Conservation (phyloP, 345 rosid species). For the Salix arbutifolia region DNA sequence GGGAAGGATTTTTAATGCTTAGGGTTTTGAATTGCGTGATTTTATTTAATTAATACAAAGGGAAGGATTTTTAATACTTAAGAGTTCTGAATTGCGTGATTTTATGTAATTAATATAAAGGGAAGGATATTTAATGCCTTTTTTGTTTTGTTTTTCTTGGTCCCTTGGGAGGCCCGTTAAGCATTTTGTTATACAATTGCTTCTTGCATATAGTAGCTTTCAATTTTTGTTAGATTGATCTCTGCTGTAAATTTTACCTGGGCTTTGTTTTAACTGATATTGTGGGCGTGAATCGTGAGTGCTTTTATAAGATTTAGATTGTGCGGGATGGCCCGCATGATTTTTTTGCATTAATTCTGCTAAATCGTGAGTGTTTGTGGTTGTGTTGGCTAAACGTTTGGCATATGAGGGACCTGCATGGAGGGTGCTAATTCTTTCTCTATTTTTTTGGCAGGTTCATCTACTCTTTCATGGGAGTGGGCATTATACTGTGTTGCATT, state of each 20-base stretch:
- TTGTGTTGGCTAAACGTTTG: conserved; percentile 3
- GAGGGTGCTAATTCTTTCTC: conserved; percentile 9
- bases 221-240: background rate
- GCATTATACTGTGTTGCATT: conserved; percentile 61
- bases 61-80: background rate
- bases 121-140: background rate
- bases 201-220: background rate
- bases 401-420: background rate
- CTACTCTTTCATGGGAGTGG: conserved; percentile 86
- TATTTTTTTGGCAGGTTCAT: conserved; percentile 73
- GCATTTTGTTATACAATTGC: no score
- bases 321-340: background rate
- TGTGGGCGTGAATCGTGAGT: background rate
- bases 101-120: background rate
- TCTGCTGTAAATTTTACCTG: background rate
- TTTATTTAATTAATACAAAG: background rate
- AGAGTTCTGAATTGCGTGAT: background rate
- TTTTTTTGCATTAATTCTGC: no score
- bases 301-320: background rate
- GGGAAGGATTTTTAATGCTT: background rate
- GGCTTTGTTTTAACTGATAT: background rate
- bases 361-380: background rate
- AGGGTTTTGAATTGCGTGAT: background rate
- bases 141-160: background rate
- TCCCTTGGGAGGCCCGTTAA: background rate